Base-by-base conservation (phyloP, 2,329 filamentous ascomycete genomes). In the Tolypocladium tundrense region DNA sequence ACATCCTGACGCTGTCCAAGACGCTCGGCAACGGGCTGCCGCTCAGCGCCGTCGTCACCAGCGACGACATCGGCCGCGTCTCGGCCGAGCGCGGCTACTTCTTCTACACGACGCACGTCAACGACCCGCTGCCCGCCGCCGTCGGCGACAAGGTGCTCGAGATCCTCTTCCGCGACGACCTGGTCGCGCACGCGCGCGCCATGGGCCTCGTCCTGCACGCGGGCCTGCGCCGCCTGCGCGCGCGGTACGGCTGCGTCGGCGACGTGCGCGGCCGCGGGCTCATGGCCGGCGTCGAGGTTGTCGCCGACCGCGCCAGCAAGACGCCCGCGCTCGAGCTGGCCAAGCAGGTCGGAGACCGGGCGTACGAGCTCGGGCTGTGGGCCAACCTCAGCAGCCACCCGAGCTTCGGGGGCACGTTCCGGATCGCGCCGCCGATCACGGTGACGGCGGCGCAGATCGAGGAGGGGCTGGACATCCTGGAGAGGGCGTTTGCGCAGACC, bases 91-190 rank as follows among this genome's bases (percentile, higher is more conserved):
- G 72, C 3, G 78, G 75, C 35, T 86, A 77, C 62, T 71, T 81
- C 21, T 86, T 81, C 64, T 79, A 82, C 61, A 86, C 83, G 0
- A 87, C 84, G 0, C 84, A 86, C 62, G 69, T 85, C 54, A 85
- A 87, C 61, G 84, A 87, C 61, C 82, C 83, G 0, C 69, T 86
- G 0, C 77, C 83, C 0, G 81, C 81, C 0, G 80, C 82, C 0
- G 81, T 86, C 1, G 83, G 82, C 0, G 73, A 80, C 60, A 85
- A 85, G 64, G 83, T 86, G 2, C 73, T 87, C 1, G 82, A 86
- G 59, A 82, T 86, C 14, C 80, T 87, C 1, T 72, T 80, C 24
- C 72, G 82, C 1, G 83, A 86, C 60, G 69, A 75, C 24, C 69
- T 87, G 11, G 76, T 80, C 21, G 68, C 70, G 59, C 72, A 74